Conservation (phyloP, 352 stramenopile species). For the Saprolegnia parasitica region DNA sequence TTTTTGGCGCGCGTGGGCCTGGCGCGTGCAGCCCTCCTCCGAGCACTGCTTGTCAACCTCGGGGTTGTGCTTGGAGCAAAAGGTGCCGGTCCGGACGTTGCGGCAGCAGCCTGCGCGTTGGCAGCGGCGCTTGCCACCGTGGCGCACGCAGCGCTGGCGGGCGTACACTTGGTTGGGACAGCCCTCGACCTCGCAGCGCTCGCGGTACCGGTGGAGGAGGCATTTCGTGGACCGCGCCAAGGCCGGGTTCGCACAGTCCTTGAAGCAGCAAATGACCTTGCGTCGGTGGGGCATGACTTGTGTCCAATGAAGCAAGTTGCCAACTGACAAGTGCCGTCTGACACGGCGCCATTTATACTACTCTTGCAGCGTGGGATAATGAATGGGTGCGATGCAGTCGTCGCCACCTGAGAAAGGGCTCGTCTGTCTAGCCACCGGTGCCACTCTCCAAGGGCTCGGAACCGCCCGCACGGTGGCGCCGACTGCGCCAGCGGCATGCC, state of each 20-base stretch:
- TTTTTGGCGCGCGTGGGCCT: slow-evolving; percentile 38
- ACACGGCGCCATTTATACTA: no score
- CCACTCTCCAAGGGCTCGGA: no score
- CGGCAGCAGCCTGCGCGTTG: slow-evolving; percentile 63
- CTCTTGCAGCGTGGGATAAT: no score
- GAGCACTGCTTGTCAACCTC: slow-evolving; percentile 1
- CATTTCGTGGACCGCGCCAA: not conserved
- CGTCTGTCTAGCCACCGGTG: no score
- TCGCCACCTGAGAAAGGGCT: no score
- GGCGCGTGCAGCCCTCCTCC: slow-evolving; percentile 3
- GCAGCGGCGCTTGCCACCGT: slow-evolving; percentile 68
- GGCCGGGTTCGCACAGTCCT: not conserved
- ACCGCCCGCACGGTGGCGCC: no score
- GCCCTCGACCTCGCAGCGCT: slow-evolving; percentile 76
- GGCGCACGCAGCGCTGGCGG: slow-evolving; percentile 71
- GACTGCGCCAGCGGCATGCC: no score
- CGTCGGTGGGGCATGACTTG: slow-evolving; percentile 1
- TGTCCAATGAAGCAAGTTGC: no score
- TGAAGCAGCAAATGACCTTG: slow-evolving; percentile 11
- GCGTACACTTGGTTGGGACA: slow-evolving; percentile 63
- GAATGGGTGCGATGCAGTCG: no score
- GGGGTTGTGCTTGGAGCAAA: not conserved
- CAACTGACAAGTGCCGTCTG: no score
- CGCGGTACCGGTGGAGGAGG: slow-evolving; percentile 4
- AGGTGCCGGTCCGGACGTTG: slow-evolving; percentile 43